Evolutionary conservation across 2,329 filamentous ascomycete genomes (phyloP).

Genomic region (Xylaria sp.): DNA sequence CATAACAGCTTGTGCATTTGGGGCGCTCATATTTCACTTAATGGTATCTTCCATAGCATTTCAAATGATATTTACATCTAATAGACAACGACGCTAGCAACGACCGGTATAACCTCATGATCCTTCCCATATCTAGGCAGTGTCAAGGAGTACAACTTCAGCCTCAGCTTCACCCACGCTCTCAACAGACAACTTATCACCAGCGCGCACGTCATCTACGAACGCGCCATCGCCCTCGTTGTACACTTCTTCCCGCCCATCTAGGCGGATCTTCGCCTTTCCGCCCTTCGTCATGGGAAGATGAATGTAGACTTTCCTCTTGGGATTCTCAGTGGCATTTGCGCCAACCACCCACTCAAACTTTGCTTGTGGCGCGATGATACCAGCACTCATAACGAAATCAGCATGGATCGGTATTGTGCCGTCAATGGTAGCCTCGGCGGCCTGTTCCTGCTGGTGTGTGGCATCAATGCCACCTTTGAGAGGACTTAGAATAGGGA

Average conservation of each 20-base stretch:
- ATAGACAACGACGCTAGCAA: neutral
- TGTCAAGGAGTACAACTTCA: constrained; percentile 76
- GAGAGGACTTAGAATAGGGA: constrained; percentile 80
- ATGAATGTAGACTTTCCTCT: constrained; percentile 83
- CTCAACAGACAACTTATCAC: constrained; percentile 72
- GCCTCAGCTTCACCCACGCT: constrained; percentile 75
- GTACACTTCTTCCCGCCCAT: constrained; percentile 73
- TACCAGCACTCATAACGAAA: constrained; percentile 82
- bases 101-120: neutral
- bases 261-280: constrained; percentile 76
- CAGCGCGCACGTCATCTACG: constrained; percentile 71
- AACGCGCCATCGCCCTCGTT: constrained; percentile 86
- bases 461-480: constrained; percentile 73
- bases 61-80: neutral
- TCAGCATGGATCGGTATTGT: constrained; percentile 88
- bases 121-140: constrained; percentile 57
- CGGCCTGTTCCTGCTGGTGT: constrained; percentile 70
- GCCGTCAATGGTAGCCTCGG: constrained; percentile 68
- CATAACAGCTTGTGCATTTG: too few species aligned
- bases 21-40: too few species aligned
- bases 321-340: constrained; percentile 60
- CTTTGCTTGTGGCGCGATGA: constrained; percentile 71
- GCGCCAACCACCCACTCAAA: constrained; percentile 80
- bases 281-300: constrained; percentile 82
- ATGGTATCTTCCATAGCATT: too few species aligned